Evolutionary conservation across 805 yeast genomes (phyloP).

Genomic region (Starmerella potacharoeniae): DNA sequence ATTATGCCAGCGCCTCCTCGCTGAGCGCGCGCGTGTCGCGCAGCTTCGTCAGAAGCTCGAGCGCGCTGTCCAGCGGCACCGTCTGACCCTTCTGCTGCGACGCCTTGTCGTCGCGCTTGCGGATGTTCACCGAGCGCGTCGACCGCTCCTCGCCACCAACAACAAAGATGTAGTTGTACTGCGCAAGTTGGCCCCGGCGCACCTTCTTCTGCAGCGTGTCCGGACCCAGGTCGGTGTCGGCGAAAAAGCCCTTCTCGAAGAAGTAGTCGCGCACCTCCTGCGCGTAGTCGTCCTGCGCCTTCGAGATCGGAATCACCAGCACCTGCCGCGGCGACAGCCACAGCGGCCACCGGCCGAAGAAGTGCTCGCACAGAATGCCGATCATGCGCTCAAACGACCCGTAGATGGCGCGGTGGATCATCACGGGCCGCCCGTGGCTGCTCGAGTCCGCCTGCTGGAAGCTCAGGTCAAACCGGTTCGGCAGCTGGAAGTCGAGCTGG

Average conservation of each 20-base stretch:
- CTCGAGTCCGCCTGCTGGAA: constrained; percentile 43
- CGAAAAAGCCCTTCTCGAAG: constrained; percentile 61
- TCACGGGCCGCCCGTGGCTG: constrained; percentile 71
- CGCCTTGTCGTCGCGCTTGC: constrained; percentile 90
- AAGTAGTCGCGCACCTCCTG: constrained; percentile 61
- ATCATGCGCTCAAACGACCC: constrained; percentile 99
- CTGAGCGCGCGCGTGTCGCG: constrained; percentile 56
- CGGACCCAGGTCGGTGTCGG: constrained; percentile 88
- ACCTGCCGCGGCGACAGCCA: constrained; percentile 99
- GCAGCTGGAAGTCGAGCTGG: constrained; percentile 97
- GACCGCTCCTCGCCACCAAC: constrained; percentile 92
- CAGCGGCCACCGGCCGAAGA: constrained; percentile 99
- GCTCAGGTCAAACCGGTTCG: constrained; percentile 82
- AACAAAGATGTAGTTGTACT: constrained; percentile 89
- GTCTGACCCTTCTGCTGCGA: constrained; percentile 84
- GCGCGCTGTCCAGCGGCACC: constrained; percentile 58
- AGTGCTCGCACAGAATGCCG: constrained; percentile 95
- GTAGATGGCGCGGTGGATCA: constrained; percentile 97
- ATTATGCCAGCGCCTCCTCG: constrained; percentile 11
- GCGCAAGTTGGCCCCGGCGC: constrained; percentile 88
- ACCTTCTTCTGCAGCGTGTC: constrained; percentile 97
- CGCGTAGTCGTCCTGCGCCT: constrained; percentile 84
- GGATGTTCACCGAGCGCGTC: constrained; percentile 73
- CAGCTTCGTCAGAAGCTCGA: constrained; percentile 54
- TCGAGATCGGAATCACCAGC: constrained; percentile 93